Base-by-base conservation (phyloP, 1,139 yeast genomes). In the Candida anutae region DNA sequence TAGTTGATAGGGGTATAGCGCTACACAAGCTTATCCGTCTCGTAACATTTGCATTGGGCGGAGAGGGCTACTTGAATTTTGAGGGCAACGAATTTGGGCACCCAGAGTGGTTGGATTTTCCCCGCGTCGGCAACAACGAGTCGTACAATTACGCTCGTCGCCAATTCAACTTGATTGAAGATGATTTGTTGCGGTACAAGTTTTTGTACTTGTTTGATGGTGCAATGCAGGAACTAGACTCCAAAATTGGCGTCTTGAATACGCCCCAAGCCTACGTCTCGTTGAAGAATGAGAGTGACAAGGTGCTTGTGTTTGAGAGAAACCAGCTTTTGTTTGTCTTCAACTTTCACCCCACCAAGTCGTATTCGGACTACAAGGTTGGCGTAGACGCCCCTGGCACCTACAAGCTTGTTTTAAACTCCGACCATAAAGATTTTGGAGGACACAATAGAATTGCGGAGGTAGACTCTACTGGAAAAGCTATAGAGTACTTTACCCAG, bases 1-100 rank as follows among this genome's bases (percentile, higher is more conserved):
- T 80, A 10, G 69, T 90, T 39, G 95, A 87, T 45, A 73, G 98
- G 36, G 98, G 97, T 17, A 57, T 90, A 26, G 75, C 95, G 8
- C 63, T 90, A 37, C 98, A 90, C 59, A 90, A 90, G 54, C 56
- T 90, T 74, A 88, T 90, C 38, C 69, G 98, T 38, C 66, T 90
- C 34, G 48, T 88, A 18, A 88, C 97, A 1, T 90, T 84, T 47
- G 62, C 90, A 0, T 64, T 90, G 15, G 97, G 97, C 27, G 98
- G 98, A 33, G 97, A 90, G 54, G 96, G 95, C 0, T 90, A 88
- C 50, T 70, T 90, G 46, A 88, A 87, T 50, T 90, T 90, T 48
- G 97, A 88, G 62, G 98, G 98, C 32, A 90, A 90, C 48, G 98
- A 90, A 57, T 90, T 90, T 60, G 98, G 98, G 11, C 98, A 90